These are phyloP conservation scores for Przewalskia tangutica DNA, from an alignment of 257 asterid genomes.

Conservation along the genomic window DNA sequence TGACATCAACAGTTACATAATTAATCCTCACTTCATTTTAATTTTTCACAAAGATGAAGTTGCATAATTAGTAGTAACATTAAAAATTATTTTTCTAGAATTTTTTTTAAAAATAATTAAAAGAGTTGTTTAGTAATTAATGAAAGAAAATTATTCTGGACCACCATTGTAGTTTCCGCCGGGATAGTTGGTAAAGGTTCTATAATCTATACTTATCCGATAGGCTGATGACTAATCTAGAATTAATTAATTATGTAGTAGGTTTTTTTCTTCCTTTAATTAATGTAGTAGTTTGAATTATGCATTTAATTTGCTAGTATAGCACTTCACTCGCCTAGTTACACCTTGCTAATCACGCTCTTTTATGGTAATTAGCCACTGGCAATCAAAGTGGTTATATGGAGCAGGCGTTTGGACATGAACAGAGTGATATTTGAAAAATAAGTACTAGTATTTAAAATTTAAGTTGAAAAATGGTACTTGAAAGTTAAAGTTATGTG, in stretches of 20 bases:
- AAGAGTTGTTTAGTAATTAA: background rate
- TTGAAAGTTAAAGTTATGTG: too few species aligned
- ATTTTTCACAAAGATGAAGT: too few species aligned
- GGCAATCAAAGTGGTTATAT: background rate
- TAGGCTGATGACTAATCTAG: background rate
- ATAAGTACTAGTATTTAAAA: too few species aligned
- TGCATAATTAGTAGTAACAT: too few species aligned
- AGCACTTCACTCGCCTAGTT: background rate
- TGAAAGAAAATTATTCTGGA: background rate
- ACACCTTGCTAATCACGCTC: slow-evolving; percentile 11
- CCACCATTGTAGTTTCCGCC: slow-evolving; percentile 16
- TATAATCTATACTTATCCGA: background rate
- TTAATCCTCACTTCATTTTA: too few species aligned
- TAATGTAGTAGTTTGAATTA: slow-evolving; percentile 21
- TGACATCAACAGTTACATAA: too few species aligned
- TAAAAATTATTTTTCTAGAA: too few species aligned
- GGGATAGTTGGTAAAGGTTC: slow-evolving; percentile 1
- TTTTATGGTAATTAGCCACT: background rate
- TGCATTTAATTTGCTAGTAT: background rate
- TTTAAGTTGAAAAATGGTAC: too few species aligned
- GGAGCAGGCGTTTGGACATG: too few species aligned
- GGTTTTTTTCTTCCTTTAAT: background rate
- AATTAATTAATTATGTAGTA: background rate
- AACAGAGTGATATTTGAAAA: too few species aligned
- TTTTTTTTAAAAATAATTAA: background rate